These are phyloP conservation scores for Scheffersomyces coipomensis DNA, from an alignment of 805 yeast genomes.

Conservation along the genomic window DNA sequence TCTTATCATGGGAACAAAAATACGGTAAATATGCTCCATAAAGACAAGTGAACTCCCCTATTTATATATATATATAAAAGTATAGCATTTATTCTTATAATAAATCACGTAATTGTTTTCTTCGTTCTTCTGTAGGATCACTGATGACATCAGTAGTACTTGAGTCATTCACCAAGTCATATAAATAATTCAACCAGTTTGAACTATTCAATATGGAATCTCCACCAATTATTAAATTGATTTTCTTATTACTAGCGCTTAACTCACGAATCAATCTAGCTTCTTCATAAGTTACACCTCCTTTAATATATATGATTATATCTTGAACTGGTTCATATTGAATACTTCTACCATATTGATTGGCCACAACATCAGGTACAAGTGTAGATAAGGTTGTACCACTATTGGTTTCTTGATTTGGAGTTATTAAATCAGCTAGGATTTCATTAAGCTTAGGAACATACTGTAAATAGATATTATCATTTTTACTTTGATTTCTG, in stretches of 20 bases:
- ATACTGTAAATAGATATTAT: constrained; percentile 89
- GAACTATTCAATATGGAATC: constrained; percentile 34
- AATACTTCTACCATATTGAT: constrained; percentile 20
- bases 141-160: not conserved
- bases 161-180: constrained; percentile 26
- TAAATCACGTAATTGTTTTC: constrained; percentile 39
- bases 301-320: constrained; percentile 70
- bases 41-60: not conserved
- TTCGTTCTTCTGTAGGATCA: constrained; percentile 11
- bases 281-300: constrained; percentile 93
- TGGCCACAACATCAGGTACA: constrained; percentile 34
- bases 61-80: not conserved
- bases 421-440: constrained; percentile 20
- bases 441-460: constrained; percentile 63
- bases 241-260: constrained; percentile 49
- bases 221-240: constrained; percentile 81
- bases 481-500: constrained; percentile 33
- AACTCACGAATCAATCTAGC: constrained; percentile 77
- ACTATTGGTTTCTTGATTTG: constrained; percentile 1
- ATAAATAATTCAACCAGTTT: constrained; percentile 31
- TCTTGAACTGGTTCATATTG: constrained; percentile 51
- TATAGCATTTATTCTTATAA: constrained; percentile 10
- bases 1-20: constrained; percentile 77
- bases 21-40: constrained; percentile 53
- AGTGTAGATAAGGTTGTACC: constrained; percentile 28